Evolutionary conservation across 768 basidiomycete species (phyloP), one percentile per base, ranked within the genome.

Genomic region (Suillus subaureus): DNA sequence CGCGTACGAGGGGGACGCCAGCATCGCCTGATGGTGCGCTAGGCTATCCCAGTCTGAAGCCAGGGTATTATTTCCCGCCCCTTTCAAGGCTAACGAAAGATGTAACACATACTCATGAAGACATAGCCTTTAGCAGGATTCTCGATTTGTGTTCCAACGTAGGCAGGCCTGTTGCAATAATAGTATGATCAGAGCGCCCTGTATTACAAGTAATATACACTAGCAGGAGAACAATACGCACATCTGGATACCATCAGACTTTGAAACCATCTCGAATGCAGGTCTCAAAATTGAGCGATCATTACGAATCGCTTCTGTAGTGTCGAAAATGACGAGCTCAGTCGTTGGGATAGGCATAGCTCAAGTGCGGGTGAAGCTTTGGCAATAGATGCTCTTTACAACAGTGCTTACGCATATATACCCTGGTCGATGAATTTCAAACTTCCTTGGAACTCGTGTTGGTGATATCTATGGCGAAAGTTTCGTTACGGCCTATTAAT

Each of bases 31-130:
- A 64, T 75, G 75, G 23, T 66, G 40, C 13, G 75, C 72, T 12
- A 61, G 65, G 43, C 15, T 72, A 15, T 73, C 75, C 74, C 75
- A 75, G 61, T 77, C 74, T 77, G 33, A 61, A 15, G 15, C 23
- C n/a, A 35, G 23, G 57, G 21, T 3, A 8, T 23, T 16, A 61
- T 26, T 18, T 4, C 12, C 23, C 4, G 26, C 23, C 23, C 23
- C 4, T 39, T 39, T 33, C 35, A n/a, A 23, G 4, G 40, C 16
- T 16, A 15, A 11, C 23, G 4, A 57, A 35, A 33, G 4, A 18
- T 5, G 15, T 12, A n/a, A 18, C 18, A 61, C 72, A 18, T 63
- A 74, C 73, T 67, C 52, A 75, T 60, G 63, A 74, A 61, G 33
- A 69, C 0, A 23, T 45, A 73, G 18, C 61, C 71, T 21, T 61